Base-by-base conservation (phyloP, 306 rosid genomes). In the Sindora glabra region DNA sequence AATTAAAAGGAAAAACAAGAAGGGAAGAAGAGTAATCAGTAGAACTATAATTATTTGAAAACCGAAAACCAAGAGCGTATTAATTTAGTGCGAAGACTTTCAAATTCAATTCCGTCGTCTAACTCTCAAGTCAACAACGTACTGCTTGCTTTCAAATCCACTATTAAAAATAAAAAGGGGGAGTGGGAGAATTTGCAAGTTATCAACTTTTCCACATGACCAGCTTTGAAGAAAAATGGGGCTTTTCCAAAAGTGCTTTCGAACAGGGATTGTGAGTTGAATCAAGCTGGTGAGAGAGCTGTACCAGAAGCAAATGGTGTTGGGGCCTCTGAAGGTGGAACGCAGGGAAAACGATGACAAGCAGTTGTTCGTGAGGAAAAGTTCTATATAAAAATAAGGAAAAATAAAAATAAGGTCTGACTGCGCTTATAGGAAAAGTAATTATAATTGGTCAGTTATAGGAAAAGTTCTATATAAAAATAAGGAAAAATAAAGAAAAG, bases 401-500 rank as follows among this genome's bases (percentile, higher is more conserved):
- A 26, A 15, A 23, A 64, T 13, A 38, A 12, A 74, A 77, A 64
- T 77, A 62, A 60, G n/a, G n/a, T n/a, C n/a, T n/a, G n/a, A n/a
- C n/a, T n/a, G n/a, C n/a, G n/a, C n/a, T n/a, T n/a, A n/a, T n/a
- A n/a, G n/a, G n/a, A n/a, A n/a, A n/a, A n/a, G n/a, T n/a, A n/a
- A n/a, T n/a, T n/a, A n/a, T n/a, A n/a, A n/a, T n/a, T 29, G 1
- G 8, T 0, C 9, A 21, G 22, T 17, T 13, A 29, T 47, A 17
- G 37, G 11, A 55, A 15, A 18, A 11, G 15, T 6, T n/a, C 11
- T 37, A 3, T 5, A 6, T 1, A 18, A 5, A 3, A 6, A 5
- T 1, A 55, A 27, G 18, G 0, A n/a, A 26, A 15, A 23, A 64
- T 13, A 38, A 12, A 74, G 74, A 64, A 80, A 62, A 60, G 59